Base-by-base conservation (phyloP, 139 green algal species). In the Chlamydomonas schloesseri region DNA sequence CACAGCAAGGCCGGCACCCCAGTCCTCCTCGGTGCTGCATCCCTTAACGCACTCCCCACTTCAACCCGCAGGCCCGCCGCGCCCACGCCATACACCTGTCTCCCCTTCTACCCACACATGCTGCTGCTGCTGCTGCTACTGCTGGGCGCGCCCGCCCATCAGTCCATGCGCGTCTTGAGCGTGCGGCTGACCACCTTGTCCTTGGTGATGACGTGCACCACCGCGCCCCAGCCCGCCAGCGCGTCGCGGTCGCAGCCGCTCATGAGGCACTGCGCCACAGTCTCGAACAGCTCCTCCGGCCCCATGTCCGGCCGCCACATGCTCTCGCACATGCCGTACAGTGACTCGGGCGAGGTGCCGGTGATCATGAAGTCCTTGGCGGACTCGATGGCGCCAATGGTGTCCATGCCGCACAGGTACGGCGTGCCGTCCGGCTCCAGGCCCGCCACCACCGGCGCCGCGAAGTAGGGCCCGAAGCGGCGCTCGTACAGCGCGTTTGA, bases 261-360 rank as follows among this genome's bases (percentile, higher is more conserved):
- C 13, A 99, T 89, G 84, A 99, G 82, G 86, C 96, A 98, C 89
- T 99, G 96, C 17, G 94, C 92, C 21, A 98, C 90, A 36, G 95
- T 96, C 93, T 99, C 97, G 90, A 99, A 99, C 71, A 99, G 92
- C 90, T 99, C 97, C 76, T 99, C 98, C 15, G 97, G 77, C 26
- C 94, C 94, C 93, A 99, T 93, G 89, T 98, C 93, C 57, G 95
- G 94, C 55, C 91, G 87, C 93, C 95, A 99, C 87, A 99, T 96
- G 28, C 92, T 97, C 91, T 99, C 98, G 91, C 97, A 99, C 89
- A 99, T 98, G 88, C 98, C 98, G 71, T 97, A 97, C 83, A 99
- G 90, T 10, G 95, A 98, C 86, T 99, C 97, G 18, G 92, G 91
- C 17, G 96, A 95, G 0, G 97, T 99, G 47, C 96, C 96, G 67